These are phyloP conservation scores for Epichloe typhina DNA, from an alignment of 2,329 filamentous ascomycete genomes.

Conservation along the genomic window DNA sequence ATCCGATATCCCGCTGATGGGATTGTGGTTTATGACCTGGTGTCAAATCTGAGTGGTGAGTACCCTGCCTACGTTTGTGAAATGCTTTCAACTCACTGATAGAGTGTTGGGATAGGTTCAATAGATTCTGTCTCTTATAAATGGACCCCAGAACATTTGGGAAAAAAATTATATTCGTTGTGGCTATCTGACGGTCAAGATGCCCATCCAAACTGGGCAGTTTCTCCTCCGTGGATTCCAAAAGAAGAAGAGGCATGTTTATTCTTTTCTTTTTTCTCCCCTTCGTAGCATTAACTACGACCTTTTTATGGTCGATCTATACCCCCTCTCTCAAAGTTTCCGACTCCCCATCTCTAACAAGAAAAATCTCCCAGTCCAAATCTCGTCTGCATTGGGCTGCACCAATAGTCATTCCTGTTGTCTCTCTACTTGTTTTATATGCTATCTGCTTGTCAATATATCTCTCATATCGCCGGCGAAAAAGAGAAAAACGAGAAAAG, in stretches of 20 bases:
- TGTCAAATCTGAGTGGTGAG: conserved; percentile 19
- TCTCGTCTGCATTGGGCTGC: conserved; percentile 14
- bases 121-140: conserved; percentile 13
- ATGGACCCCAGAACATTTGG: conserved; percentile 17
- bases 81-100: conserved; percentile 5
- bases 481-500: conserved; percentile 10
- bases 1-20: conserved; percentile 19
- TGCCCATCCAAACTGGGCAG: conserved; percentile 15
- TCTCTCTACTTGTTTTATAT: conserved; percentile 18
- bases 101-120: conserved; percentile 10
- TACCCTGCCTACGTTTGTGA: neutral
- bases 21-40: conserved; percentile 15
- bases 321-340: neutral
- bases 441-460: conserved; percentile 15
- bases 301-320: neutral
- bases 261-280: neutral
- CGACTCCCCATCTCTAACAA: neutral
- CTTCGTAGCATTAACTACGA: neutral
- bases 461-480: conserved; percentile 15
- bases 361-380: conserved; percentile 7
- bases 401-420: conserved; percentile 17
- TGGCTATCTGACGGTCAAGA: conserved; percentile 15
- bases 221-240: conserved; percentile 20
- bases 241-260: conserved; percentile 12
- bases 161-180: conserved; percentile 16